phyloP scores from a whole-genome alignment of 176 grass and related monocot species.

The Melocanna baccifera region DNA sequence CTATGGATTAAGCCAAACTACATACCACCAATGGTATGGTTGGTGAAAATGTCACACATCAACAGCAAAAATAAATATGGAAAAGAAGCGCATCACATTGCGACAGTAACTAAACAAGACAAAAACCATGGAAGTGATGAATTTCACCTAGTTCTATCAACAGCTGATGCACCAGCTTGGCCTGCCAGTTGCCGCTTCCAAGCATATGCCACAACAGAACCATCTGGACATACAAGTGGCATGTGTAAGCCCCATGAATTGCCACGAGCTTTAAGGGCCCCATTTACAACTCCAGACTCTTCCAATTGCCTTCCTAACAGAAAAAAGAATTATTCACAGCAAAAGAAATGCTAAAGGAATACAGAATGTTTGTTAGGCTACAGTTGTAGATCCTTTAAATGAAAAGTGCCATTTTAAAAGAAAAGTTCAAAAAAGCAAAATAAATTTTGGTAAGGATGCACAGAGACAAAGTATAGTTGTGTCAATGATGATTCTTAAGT shows the following conservation, averaged over 20 bases:
- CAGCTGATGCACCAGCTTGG: slow-evolving; percentile 98
- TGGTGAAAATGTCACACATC: background rate
- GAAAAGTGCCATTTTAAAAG: background rate
- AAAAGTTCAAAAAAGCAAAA: background rate
- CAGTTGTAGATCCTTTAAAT: background rate
- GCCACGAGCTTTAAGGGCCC: slow-evolving; percentile 74
- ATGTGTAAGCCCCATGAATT: slow-evolving; percentile 99
- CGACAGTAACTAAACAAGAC: background rate
- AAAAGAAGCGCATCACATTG: background rate
- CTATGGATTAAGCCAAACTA: background rate
- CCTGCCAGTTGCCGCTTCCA: slow-evolving; percentile 99
- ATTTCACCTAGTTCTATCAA: slow-evolving; percentile 89
- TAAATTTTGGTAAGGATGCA: background rate
- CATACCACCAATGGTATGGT: background rate
- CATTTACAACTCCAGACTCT: slow-evolving; percentile 83
- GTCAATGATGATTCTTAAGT: background rate
- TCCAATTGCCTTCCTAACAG: slow-evolving; percentile 80
- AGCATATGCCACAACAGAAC: slow-evolving; percentile 97
- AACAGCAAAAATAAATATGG: background rate
- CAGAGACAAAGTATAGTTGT: background rate
- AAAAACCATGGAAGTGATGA: slow-evolving; percentile 22
- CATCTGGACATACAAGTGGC: slow-evolving; percentile 99
- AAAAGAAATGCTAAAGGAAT: background rate
- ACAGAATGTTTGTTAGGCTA: slow-evolving; percentile 9
- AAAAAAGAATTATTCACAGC: slow-evolving; percentile 19